Evolutionary conservation across 768 basidiomycete species (phyloP), one percentile per base, ranked within the genome.

Genomic region (Sarcomyxa edulis): DNA sequence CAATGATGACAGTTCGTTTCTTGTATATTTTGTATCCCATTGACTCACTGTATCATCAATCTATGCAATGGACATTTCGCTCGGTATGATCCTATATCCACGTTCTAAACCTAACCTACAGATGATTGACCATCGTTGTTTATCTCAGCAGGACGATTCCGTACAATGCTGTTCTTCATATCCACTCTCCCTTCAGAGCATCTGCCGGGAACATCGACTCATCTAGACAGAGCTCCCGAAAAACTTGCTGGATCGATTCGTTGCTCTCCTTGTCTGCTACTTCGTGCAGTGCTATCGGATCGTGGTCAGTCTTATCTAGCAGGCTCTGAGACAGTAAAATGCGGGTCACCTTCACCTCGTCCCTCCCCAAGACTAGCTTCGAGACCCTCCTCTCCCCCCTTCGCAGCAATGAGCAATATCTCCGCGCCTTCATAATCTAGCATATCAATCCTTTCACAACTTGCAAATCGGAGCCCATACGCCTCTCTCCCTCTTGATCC

Each of bases 401-500:
- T 64, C 0, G 72, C 68, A 4, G 72, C 72, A 35, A 81, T 71
- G 21, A 83, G 56, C 34, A 82, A 49, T 12, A 80, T 37, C 49
- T 82, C 70, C 2, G 71, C 68, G 0, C 77, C 72, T 29, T 66
- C 54, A 46, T 74, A 71, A 39, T 84, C 70, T 44, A 84, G 57
- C 41, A 81, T 45, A 32, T 76, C 70, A 1, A 66, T 61, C 12
- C 61, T 67, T 48, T 72, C 65, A 26, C 76, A 75, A 5, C 64
- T 62, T 23, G 69, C 65, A 49, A 80, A 83, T 18, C 69, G 55
- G 16, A 77, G 48, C 0, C 76, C 76, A 42, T 65, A 72, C 0
- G 52, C 40, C 40, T 74, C 68, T 23, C 69, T 52, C 2, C 73
- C 74, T 36, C 56, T 64, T 10, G 54, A 48, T 4, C 63, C 66